A percentile compares a stretch with the other conserved stretches of the same genome.
These are phyloP conservation scores for Microbotryomycetes sp. DNA, from an alignment of 1,284 basidiomycete species.

Conservation along the genomic window DNA sequence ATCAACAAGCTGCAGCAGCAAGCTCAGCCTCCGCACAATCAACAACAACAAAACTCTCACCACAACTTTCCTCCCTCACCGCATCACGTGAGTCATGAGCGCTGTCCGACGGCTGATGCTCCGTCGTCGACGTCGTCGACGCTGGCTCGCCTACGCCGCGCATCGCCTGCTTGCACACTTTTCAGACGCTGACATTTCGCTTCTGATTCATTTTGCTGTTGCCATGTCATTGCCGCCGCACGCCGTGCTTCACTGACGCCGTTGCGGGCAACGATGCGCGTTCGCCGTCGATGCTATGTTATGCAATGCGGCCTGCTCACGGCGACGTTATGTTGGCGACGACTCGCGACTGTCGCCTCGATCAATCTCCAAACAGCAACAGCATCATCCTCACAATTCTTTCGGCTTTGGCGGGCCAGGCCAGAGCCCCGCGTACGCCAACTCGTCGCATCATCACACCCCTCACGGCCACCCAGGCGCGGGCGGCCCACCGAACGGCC, in stretches of 20 bases:
- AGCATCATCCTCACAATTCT: neutral
- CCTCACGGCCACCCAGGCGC: neutral
- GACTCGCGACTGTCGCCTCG: too few species aligned
- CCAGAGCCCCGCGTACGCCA: neutral
- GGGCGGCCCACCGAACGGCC: neutral
- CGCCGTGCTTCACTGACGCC: neutral
- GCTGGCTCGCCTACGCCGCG: too few species aligned
- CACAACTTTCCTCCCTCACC: neutral
- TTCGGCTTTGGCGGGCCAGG: neutral
- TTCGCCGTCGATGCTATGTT: too few species aligned
- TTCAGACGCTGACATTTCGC: too few species aligned
- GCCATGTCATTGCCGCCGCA: too few species aligned
- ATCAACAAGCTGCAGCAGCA: slow-evolving; percentile 25
- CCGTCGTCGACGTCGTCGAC: neutral
- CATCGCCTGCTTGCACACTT: too few species aligned
- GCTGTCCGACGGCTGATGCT: neutral
- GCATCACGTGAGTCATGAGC: neutral
- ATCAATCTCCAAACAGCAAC: neutral
- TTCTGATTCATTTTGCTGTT: too few species aligned
- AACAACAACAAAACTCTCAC: slow-evolving; percentile 2
- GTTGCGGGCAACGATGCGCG: neutral
- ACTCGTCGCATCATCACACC: neutral
- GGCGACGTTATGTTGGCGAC: too few species aligned
- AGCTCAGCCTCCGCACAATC: neutral
- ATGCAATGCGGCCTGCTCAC: too few species aligned